These are phyloP conservation scores for Neurospora sp. DNA, from an alignment of 495 filamentous ascomycete species.

Conservation along the genomic window DNA sequence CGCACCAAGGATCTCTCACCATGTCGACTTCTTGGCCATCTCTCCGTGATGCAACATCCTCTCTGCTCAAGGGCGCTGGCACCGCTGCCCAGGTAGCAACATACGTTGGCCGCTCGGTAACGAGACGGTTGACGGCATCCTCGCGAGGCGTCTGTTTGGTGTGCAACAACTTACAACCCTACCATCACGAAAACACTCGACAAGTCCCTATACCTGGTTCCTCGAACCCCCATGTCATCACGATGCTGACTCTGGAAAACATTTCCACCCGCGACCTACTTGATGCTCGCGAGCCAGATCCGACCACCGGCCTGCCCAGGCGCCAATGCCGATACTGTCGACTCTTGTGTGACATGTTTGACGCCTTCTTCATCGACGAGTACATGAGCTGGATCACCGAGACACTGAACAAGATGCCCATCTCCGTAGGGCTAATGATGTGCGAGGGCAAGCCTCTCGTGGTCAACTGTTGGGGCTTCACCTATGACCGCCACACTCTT, in stretches of 20 bases:
- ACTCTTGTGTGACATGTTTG: neutral
- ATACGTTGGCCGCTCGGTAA: conserved; percentile 23
- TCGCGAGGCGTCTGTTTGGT: neutral
- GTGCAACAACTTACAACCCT: neutral
- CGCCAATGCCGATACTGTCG: neutral
- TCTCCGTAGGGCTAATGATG: neutral
- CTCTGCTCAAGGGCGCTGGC: neutral
- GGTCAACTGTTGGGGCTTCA: neutral
- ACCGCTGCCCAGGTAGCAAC: neutral
- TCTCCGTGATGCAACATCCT: neutral
- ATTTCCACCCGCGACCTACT: neutral
- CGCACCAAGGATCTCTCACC: neutral
- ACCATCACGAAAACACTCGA: neutral
- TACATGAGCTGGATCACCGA: neutral
- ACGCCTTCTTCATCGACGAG: neutral
- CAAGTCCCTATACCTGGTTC: neutral
- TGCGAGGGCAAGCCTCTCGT: neutral
- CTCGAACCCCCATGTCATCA: neutral
- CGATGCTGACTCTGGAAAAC: neutral
- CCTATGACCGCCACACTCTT: neutral
- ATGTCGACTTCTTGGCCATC: neutral
- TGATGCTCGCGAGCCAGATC: neutral
- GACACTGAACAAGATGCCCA: neutral
- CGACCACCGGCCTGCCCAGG: neutral
- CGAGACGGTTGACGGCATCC: conserved; percentile 26